Percentiles rank a stretch among this genome's conserved stretches.
Conservation (phyloP, 2,329 filamentous ascomycete genomes). For the Didymella sp. region DNA sequence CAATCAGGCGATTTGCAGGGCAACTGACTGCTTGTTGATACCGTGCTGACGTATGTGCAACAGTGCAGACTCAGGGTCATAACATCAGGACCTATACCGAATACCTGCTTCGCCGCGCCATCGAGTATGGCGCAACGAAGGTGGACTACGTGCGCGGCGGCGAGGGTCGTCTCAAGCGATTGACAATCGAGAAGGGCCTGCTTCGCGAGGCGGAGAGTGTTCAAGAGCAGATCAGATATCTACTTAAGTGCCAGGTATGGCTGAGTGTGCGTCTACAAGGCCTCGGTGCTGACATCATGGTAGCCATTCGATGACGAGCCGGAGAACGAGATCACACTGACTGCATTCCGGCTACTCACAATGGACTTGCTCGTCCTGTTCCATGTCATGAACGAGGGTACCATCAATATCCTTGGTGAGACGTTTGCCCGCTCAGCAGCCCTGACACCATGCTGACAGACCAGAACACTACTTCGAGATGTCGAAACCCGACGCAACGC, state of each 20-base stretch:
- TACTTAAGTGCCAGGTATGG: constrained; percentile 88
- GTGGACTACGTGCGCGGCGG: constrained; percentile 88
- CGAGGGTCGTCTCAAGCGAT: constrained; percentile 80
- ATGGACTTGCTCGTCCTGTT: constrained; percentile 89
- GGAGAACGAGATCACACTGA: constrained; percentile 96
- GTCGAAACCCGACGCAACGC: constrained; percentile 91
- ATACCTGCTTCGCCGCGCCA: constrained; percentile 83
- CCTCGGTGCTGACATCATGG: constrained; percentile 10
- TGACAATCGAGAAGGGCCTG: constrained; percentile 90
- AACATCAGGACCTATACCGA: constrained; percentile 93
- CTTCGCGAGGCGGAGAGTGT: constrained; percentile 90
- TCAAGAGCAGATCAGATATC: constrained; percentile 82
- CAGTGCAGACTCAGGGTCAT: constrained; percentile 91
- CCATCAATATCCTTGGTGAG: constrained; percentile 94
- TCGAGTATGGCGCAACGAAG: constrained; percentile 82
- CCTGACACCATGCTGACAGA: constrained; percentile 25
- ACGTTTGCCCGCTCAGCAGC: constrained; percentile 1
- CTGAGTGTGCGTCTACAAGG: not conserved
- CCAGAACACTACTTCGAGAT: constrained; percentile 97
- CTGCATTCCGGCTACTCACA: constrained; percentile 89
- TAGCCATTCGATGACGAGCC: constrained; percentile 86
- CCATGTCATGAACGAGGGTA: constrained; percentile 93
- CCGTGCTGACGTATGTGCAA: constrained; percentile 55
- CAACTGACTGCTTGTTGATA: not conserved
- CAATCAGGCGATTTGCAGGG: not conserved